Evolutionary conservation across 2,329 filamentous ascomycete species (phyloP), one percentile per base, ranked within the genome.

Genomic region (Cadophora sp.): DNA sequence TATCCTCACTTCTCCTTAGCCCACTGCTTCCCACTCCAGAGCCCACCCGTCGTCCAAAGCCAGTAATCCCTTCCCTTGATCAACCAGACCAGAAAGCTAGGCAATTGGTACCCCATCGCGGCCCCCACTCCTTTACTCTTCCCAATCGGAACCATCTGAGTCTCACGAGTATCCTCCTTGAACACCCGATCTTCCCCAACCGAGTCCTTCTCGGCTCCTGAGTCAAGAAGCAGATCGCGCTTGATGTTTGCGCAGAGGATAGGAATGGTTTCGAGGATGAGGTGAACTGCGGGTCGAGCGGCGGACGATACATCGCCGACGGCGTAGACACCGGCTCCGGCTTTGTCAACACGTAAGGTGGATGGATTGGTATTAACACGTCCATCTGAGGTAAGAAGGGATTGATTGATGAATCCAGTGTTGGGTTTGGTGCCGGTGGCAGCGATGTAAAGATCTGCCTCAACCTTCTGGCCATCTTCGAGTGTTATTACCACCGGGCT

Each of bases 21-120:
- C 83, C 83, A 87, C 60, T 85, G 82, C 65, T 82, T 82, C 19
- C 84, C 85, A 75, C 76, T 84, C 85, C 84, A 87, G 16, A 86
- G 65, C 4, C 72, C 72, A 0, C 76, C 80, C 1, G 81, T 83
- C 11, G 82, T 85, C 81, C 83, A 84, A 31, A 86, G 65, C 82
- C 83, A 87, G 69, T 85, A 85, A 69, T 85, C 82, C 22, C 83
- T 75, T 1, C 84, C 83, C 72, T 86, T 86, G 62, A 85, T 79
- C 73, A 82, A 59, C 82, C 83, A 85, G 0, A 85, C 80, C 51
- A 83, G 19, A 29, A 80, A 81, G 60, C 83, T 81, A 0, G 83
- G 83, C 27, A 85, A 3, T 48, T 73, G 73, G 34, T 73, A 83
- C 0, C 83, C 83, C 75, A 82, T 81, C 0, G 75, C 78, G 0